Conservation (phyloP, 78 protist species). For the Monosiga brevicollis region DNA sequence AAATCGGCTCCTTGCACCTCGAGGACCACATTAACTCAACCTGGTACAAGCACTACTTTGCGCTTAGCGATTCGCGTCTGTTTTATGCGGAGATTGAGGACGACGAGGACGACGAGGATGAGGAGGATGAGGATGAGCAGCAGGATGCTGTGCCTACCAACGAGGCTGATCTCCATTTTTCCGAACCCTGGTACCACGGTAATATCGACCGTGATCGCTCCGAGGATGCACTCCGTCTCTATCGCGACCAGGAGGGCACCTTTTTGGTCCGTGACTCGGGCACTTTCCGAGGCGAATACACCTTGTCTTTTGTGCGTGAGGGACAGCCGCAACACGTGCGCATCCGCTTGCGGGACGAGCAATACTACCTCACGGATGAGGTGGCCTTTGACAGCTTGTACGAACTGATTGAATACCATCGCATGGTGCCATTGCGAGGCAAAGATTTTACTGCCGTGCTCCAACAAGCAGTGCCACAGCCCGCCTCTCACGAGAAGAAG, state of each 20-base stretch:
- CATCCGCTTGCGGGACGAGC: background rate
- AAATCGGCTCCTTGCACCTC: background rate
- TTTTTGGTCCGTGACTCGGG: background rate
- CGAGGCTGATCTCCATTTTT: background rate
- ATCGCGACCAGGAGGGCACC: background rate
- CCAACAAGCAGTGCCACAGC: background rate
- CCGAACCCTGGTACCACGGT: slow-evolving; percentile 6
- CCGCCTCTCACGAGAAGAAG: background rate
- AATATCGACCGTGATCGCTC: background rate
- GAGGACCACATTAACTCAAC: background rate
- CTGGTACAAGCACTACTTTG: background rate
- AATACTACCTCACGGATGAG: background rate
- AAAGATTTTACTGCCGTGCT: background rate
- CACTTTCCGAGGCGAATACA: background rate
- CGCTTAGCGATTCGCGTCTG: background rate
- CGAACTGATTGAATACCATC: slow-evolving; percentile 7
- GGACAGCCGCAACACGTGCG: background rate
- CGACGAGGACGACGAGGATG: background rate
- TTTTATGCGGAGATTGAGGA: background rate
- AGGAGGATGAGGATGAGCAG: background rate
- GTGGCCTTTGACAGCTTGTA: background rate
- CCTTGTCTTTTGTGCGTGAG: background rate
- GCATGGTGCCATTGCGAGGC: background rate
- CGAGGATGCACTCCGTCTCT: background rate
- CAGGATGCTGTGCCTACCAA: background rate